phyloP scores from a whole-genome alignment of 2,329 filamentous ascomycete genomes.

The Zasmidium angulare region DNA sequence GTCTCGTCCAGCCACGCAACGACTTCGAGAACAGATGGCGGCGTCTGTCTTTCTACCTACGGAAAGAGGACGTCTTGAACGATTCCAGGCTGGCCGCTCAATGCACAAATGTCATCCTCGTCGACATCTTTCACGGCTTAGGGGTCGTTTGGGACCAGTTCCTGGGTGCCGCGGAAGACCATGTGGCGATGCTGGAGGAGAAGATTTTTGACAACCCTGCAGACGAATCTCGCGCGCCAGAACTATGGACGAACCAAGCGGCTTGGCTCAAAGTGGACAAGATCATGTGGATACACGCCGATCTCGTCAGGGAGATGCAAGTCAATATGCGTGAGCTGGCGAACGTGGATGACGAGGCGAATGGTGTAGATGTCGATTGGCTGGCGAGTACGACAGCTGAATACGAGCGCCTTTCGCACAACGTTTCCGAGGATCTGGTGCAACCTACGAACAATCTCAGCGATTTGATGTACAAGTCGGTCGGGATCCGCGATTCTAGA shows the following conservation, averaged over 20 bases:
- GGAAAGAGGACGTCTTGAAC: slow-evolving; percentile 43
- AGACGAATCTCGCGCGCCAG: slow-evolving; percentile 53
- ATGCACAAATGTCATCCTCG: slow-evolving; percentile 52
- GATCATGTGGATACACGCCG: slow-evolving; percentile 51
- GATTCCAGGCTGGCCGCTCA: slow-evolving; percentile 47
- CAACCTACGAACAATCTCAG: slow-evolving; percentile 52
- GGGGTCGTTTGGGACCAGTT: slow-evolving; percentile 48
- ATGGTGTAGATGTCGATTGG: slow-evolving; percentile 39
- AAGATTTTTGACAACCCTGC: slow-evolving; percentile 56
- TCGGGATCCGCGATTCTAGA: slow-evolving; percentile 53
- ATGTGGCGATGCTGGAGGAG: slow-evolving; percentile 52
- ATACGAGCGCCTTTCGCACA: slow-evolving; percentile 48
- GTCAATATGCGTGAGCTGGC: slow-evolving; percentile 44
- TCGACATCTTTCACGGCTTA: slow-evolving; percentile 51
- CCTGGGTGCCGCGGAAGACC: slow-evolving; percentile 47
- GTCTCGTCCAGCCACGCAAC: slow-evolving; percentile 50
- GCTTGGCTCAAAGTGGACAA: slow-evolving; percentile 55
- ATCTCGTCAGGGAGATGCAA: slow-evolving; percentile 49
- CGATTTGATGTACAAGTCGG: slow-evolving; percentile 55
- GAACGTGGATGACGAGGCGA: slow-evolving; percentile 26
- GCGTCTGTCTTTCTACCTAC: slow-evolving; percentile 52
- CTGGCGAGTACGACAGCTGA: slow-evolving; percentile 42
- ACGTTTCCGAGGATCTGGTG: slow-evolving; percentile 51
- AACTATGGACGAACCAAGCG: slow-evolving; percentile 53
- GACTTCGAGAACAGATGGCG: slow-evolving; percentile 56